Evolutionary conservation across 1,139 yeast species (phyloP).

Genomic region (Meyerozyma sp.): DNA sequence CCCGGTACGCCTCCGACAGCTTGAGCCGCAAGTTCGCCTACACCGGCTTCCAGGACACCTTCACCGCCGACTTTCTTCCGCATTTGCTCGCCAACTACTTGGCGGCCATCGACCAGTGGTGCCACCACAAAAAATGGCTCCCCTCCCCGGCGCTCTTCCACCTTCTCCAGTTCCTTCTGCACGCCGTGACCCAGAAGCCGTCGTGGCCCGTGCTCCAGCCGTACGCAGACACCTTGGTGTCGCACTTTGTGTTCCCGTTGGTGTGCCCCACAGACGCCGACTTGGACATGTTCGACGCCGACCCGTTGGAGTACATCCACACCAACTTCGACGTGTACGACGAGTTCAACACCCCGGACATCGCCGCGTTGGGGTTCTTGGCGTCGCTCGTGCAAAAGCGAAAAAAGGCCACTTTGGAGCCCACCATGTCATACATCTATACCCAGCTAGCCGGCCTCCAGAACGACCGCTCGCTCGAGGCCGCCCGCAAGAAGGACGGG

Average conservation of each 20-base stretch:
- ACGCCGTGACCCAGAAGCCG: slow-evolving; percentile 58
- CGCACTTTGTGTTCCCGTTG: slow-evolving; percentile 75
- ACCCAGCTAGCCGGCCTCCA: slow-evolving; percentile 41
- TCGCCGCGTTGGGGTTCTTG: slow-evolving; percentile 59
- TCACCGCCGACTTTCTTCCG: slow-evolving; percentile 59
- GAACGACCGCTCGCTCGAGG: slow-evolving; percentile 37
- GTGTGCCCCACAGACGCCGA: slow-evolving; percentile 67
- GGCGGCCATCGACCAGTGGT: slow-evolving; percentile 69
- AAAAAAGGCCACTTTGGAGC: slow-evolving; percentile 53
- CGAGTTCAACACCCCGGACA: slow-evolving; percentile 57
- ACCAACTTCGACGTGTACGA: slow-evolving; percentile 66
- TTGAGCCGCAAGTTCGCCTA: slow-evolving; percentile 49
- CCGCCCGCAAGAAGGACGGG: slow-evolving; percentile 76
- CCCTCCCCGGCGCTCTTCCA: slow-evolving; percentile 62
- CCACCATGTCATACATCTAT: slow-evolving; percentile 64
- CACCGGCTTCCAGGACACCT: slow-evolving; percentile 43
- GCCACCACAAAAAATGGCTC: slow-evolving; percentile 61
- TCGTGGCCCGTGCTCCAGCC: slow-evolving; percentile 73
- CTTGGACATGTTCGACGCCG: slow-evolving; percentile 75
- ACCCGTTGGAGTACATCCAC: slow-evolving; percentile 89
- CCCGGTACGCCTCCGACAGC: slow-evolving; percentile 57
- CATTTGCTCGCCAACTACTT: slow-evolving; percentile 63
- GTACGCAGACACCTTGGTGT: slow-evolving; percentile 57
- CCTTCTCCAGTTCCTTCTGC: slow-evolving; percentile 66
- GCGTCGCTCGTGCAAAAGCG: slow-evolving; percentile 66